Evolutionary conservation across 2,329 filamentous ascomycete genomes (phyloP), one percentile per base, ranked within the genome.

Genomic region (Achaetomium macrosporum): DNA sequence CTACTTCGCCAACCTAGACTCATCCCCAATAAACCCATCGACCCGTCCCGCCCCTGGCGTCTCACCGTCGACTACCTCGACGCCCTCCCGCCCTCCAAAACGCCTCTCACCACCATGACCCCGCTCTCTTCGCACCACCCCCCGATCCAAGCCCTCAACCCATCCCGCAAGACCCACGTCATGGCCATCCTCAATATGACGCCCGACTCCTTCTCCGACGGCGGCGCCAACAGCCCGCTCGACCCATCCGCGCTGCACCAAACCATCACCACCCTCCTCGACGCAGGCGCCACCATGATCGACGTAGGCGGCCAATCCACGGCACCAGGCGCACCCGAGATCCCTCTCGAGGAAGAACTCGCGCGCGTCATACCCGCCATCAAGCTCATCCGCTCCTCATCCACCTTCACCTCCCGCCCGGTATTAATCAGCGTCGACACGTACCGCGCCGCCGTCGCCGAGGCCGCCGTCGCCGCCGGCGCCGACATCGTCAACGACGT

Each of bases 121-220:
- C 81, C 81, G 2, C 67, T 85, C 35, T 76, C 75, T 2, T 42
- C 68, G 6, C 66, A 67, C 6, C 66, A 78, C 36, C 69, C 76
- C 11, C 73, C 82, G 1, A 70, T 93, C 37, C 79, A 81, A 47
- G 76, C 87, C 16, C 71, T 82, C 30, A 71, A 74, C 31, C 71
- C 76, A 7, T 74, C 76, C 42, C 79, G 84, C 44, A 76, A 73
- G 49, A 96, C 92, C 0, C 82, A 83, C 42, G 72, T 96, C 60
- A 99, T 99, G 93, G 88, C 88, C 50, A 95, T 99, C 58, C 76
- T 97, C 42, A 99, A 99, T 69, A 73, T 95, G 48, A 97, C 93
- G 0, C 92, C 92, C 0, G 92, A 99, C 71, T 97, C 92, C 10
- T 99, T 99, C 73, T 97, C 92, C 1, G 91, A 97, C 65, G 92